A percentile compares a stretch with the other conserved stretches of the same genome.
Conservation (phyloP, 352 stramenopile genomes). For the Globisporangium irregulare region DNA sequence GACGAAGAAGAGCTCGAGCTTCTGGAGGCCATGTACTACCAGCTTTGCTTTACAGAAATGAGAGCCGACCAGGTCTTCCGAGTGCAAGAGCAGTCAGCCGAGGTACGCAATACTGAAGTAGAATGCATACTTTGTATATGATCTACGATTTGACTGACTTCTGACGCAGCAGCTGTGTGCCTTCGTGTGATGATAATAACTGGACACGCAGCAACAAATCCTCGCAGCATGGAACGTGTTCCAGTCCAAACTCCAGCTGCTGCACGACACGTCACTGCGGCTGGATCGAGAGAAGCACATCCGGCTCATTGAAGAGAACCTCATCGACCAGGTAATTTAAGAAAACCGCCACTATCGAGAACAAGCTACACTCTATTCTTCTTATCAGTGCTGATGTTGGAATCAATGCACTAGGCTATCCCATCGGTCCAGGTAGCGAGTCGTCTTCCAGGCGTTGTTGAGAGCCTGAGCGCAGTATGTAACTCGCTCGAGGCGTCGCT, state of each 20-base stretch:
- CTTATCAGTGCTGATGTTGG: not conserved
- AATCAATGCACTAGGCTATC: not conserved
- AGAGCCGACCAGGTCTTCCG: conserved; percentile 33
- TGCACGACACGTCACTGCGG: conserved; percentile 39
- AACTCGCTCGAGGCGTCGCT: conserved; percentile 31
- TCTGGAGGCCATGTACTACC: conserved; percentile 45
- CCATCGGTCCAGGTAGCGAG: conserved; percentile 25
- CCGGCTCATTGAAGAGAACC: conserved; percentile 22
- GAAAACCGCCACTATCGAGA: not conserved
- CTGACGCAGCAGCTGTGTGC: not conserved
- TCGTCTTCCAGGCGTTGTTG: conserved; percentile 17
- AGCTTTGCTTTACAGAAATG: conserved; percentile 49
- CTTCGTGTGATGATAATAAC: not conserved
- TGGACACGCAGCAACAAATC: conserved; percentile 35
- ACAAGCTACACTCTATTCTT: not conserved
- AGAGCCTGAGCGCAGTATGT: conserved; percentile 24
- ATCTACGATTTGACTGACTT: not conserved
- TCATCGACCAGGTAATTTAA: conserved; percentile 28
- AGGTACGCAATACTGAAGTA: conserved; percentile 23
- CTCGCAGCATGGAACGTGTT: conserved; percentile 36
- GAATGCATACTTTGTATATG: too few relatives aligned
- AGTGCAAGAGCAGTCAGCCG: conserved; percentile 40
- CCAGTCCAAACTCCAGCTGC: conserved; percentile 46
- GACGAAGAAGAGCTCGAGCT: conserved; percentile 44
- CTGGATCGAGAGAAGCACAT: conserved; percentile 40